Evolutionary conservation across 2,329 filamentous ascomycete species (phyloP).

Genomic region (Scorias spongiosa): DNA sequence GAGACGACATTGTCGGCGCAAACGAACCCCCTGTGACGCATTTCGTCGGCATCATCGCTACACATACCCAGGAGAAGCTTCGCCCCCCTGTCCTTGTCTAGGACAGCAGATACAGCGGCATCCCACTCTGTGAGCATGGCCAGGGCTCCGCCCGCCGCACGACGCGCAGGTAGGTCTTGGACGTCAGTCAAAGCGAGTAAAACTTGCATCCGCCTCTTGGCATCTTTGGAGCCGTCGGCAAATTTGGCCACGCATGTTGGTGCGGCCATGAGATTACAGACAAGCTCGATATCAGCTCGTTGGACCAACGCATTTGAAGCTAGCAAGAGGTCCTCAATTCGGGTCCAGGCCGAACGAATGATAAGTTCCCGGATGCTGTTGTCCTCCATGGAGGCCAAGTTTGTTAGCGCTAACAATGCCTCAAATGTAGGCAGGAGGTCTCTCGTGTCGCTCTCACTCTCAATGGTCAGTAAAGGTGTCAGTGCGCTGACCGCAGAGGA

Average conservation of each 20-base stretch:
- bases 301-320: conserved; percentile 60
- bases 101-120: conserved; percentile 52
- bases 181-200: conserved; percentile 77
- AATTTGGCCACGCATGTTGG: conserved; percentile 54
- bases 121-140: conserved; percentile 73
- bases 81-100: conserved; percentile 57
- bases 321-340: conserved; percentile 71
- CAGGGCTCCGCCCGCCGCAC: conserved; percentile 75
- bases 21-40: conserved; percentile 59
- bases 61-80: conserved; percentile 70
- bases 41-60: conserved; percentile 49
- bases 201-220: conserved; percentile 62
- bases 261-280: conserved; percentile 75
- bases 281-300: conserved; percentile 71
- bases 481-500: conserved; percentile 74
- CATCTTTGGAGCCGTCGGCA: conserved; percentile 49
- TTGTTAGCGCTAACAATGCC: conserved; percentile 78
- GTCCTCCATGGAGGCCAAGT: conserved; percentile 65
- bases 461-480: conserved; percentile 49
- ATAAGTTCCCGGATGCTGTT: conserved; percentile 49
- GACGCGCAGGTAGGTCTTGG: conserved; percentile 63
- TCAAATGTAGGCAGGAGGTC: conserved; percentile 86
- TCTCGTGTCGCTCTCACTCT: conserved; percentile 43
- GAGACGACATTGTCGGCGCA: conserved; percentile 47
- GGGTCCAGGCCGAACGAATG: conserved; percentile 56